Evolutionary conservation across 2,329 filamentous ascomycete genomes (phyloP).

Genomic region (Aureobasidium mangrovei): DNA sequence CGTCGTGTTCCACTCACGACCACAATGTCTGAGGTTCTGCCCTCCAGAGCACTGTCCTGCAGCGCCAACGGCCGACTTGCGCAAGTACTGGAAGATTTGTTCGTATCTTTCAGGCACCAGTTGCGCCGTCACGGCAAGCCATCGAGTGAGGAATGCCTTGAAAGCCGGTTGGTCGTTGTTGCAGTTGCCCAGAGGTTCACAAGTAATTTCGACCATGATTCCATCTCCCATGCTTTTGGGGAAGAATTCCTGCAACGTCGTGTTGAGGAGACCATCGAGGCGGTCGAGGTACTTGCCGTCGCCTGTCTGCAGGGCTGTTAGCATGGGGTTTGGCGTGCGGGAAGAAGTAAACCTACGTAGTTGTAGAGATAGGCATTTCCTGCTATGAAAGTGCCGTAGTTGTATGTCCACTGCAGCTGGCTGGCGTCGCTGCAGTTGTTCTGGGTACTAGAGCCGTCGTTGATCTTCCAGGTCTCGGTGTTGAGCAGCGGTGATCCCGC

Average conservation of each 20-base stretch:
- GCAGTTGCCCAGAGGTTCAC: constrained; percentile 31
- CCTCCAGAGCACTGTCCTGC: constrained; percentile 45
- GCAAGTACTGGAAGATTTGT: constrained; percentile 41
- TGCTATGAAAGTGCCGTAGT: constrained; percentile 56
- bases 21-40: constrained; percentile 33
- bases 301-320: constrained; percentile 8
- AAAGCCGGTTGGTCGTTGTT: constrained; percentile 33
- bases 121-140: constrained; percentile 44
- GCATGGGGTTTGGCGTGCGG: not conserved
- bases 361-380: constrained; percentile 58
- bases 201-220: constrained; percentile 36
- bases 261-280: constrained; percentile 26
- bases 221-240: constrained; percentile 25
- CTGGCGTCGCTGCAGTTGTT: constrained; percentile 44
- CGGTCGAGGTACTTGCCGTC: constrained; percentile 18
- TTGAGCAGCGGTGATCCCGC: constrained; percentile 42
- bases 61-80: constrained; percentile 43
- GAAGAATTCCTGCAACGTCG: constrained; percentile 26
- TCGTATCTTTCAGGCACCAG: constrained; percentile 45
- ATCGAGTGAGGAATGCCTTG: constrained; percentile 32
- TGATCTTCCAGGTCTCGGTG: constrained; percentile 41
- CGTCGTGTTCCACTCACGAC: constrained; percentile 32
- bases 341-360: constrained; percentile 28
- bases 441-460: constrained; percentile 45
- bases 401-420: constrained; percentile 55